Conservation (phyloP, 768 basidiomycete species). For the Glaciozyma antarctica region DNA sequence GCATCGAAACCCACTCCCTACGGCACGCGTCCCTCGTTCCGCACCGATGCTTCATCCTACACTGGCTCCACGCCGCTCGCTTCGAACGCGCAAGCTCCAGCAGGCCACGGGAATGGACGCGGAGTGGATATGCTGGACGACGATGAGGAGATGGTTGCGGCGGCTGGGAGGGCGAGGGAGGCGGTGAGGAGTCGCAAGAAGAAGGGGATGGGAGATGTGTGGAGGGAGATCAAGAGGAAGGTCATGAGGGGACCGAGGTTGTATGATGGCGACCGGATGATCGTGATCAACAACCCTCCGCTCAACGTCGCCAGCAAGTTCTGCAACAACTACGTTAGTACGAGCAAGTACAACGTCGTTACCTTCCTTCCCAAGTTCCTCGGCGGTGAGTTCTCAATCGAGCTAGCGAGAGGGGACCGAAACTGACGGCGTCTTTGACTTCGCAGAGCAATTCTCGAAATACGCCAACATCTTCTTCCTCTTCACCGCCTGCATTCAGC, state of each 20-base stretch:
- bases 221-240: slow-evolving; percentile 8
- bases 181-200: slow-evolving; percentile 9
- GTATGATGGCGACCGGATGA: slow-evolving; percentile 59
- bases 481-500: slow-evolving; percentile 82
- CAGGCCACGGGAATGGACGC: slow-evolving; percentile 13
- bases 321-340: slow-evolving; percentile 74
- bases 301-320: slow-evolving; percentile 56
- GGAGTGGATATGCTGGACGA: slow-evolving; percentile 28
- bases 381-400: slow-evolving; percentile 51
- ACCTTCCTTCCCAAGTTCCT: slow-evolving; percentile 91
- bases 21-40: not conserved
- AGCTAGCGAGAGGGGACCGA: not conserved
- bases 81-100: slow-evolving; percentile 17
- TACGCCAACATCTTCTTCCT: slow-evolving; percentile 98
- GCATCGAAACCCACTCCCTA: slow-evolving; percentile 2
- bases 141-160: slow-evolving; percentile 27
- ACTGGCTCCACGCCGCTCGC: slow-evolving; percentile 9
- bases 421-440: not conserved
- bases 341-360: slow-evolving; percentile 83
- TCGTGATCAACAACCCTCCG: slow-evolving; percentile 66
- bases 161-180: slow-evolving; percentile 19
- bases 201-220: not conserved
- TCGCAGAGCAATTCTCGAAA: slow-evolving; percentile 43
- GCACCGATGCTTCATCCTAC: slow-evolving; percentile 4
- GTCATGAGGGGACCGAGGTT: slow-evolving; percentile 10